phyloP scores from a whole-genome alignment of 371 early-diverging fungal species.

The Sporodiniella umbellata region DNA sequence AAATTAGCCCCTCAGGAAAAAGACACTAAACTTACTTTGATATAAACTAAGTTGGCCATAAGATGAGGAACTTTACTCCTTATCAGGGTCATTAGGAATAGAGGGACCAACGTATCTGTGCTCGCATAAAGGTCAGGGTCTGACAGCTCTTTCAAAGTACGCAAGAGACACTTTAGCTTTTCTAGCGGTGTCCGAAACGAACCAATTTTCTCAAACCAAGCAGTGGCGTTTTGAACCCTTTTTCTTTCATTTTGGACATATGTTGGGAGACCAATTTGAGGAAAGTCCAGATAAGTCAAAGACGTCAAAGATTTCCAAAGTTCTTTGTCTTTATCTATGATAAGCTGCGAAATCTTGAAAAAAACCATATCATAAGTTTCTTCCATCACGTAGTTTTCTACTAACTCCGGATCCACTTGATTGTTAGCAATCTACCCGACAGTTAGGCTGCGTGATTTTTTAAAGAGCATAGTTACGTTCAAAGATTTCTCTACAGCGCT shows the following conservation, averaged over 20 bases:
- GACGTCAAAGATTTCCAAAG: constrained; percentile 29
- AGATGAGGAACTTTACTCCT: constrained; percentile 46
- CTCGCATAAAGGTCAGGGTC: constrained; percentile 5
- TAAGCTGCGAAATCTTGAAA: constrained; percentile 44
- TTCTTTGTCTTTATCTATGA: constrained; percentile 33
- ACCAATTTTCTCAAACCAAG: constrained; percentile 41
- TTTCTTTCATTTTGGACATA: constrained; percentile 20
- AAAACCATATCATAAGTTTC: constrained; percentile 53
- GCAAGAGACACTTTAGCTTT: constrained; percentile 41
- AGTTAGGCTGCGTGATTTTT: too few species aligned
- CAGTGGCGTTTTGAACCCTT: constrained; percentile 32
- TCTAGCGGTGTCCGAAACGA: constrained; percentile 47
- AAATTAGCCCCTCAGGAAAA: too few species aligned
- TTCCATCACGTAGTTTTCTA: constrained; percentile 46
- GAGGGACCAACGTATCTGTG: constrained; percentile 46
- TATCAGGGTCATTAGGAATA: constrained; percentile 43
- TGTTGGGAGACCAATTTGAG: constrained; percentile 44
- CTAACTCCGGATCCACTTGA: constrained; percentile 26
- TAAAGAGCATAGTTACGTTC: too few species aligned
- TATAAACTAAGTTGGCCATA: constrained; percentile 46
- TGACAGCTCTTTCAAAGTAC: constrained; percentile 23
- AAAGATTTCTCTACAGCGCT: too few species aligned
- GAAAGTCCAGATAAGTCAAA: constrained; percentile 41
- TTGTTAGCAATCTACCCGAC: not conserved
- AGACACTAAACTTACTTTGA: constrained; percentile 20